Evolutionary conservation across 2,329 filamentous ascomycete species (phyloP), one percentile per base, ranked within the genome.

Genomic region (Beauveria brongniartii): DNA sequence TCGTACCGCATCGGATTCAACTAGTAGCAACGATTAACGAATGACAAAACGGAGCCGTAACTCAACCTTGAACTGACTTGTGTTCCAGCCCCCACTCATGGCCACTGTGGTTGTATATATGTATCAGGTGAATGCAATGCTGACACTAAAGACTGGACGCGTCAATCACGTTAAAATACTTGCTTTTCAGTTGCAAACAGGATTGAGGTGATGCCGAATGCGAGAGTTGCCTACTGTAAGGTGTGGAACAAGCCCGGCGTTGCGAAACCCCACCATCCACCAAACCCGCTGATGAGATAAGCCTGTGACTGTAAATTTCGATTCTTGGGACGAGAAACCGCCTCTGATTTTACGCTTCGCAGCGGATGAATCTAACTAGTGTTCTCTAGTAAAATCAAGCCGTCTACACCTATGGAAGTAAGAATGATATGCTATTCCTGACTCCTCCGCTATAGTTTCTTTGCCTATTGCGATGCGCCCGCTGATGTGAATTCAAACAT

Each of bases 1-100:
- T 78, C 84, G 68, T 83, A 96, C 92, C 74, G 93, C 93, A 79
- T 97, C 93, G 65, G 91, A 96, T 77, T 97, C 93, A 72, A 97
- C 84, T 87, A 61, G 59, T 30, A 48, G 34, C 58, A 24, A 22
- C 55, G 24, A 62, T 71, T 67, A 71, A 66, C 63, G 62, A 46
- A 55, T 28, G 22, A 34, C 37, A 24, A 12, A 22, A 41, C 22
- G 46, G 50, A 51, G 34, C 54, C 56, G 18, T 18, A n/a, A 28
- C 24, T 9, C 28, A 55, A 58, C 61, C 53, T 52, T 40, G 24
- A 56, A 74, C 82, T 72, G 72, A 86, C 85, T 97, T 44, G 93
- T 97, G 75, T 95, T 96, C 93, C 93, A 97, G 65, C 93, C 92
- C 68, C 87, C 89, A 76, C 88, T 90, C 85, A 87, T 88, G 56